Evolutionary conservation across 2,329 filamentous ascomycete genomes (phyloP).

Genomic region (Fusarium kyushuense): DNA sequence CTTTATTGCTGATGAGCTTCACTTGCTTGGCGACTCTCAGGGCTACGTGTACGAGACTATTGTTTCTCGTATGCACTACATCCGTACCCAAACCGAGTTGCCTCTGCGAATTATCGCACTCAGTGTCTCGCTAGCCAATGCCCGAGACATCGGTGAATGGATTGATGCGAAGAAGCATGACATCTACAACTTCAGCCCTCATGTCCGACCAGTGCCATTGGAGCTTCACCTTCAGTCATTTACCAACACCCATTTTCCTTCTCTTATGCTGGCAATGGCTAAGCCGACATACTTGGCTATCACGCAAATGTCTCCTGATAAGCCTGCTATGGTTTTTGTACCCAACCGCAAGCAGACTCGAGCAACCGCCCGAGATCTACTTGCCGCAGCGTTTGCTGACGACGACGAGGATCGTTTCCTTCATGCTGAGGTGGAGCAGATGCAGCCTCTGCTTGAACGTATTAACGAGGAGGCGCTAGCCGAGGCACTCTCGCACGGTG

Average conservation of each 20-base stretch:
- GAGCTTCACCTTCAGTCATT: slow-evolving; percentile 97
- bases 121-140: slow-evolving; percentile 92
- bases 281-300: slow-evolving; percentile 93
- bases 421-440: slow-evolving; percentile 83
- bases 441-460: slow-evolving; percentile 82
- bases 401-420: slow-evolving; percentile 95
- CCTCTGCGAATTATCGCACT: slow-evolving; percentile 89
- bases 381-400: slow-evolving; percentile 88
- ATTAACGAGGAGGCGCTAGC: slow-evolving; percentile 89
- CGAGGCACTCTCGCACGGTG: slow-evolving; percentile 90
- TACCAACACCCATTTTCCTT: slow-evolving; percentile 95
- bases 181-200: slow-evolving; percentile 98
- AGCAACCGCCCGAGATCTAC: slow-evolving; percentile 84
- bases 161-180: slow-evolving; percentile 98
- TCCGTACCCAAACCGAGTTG: slow-evolving; percentile 87
- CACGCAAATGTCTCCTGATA: slow-evolving; percentile 86
- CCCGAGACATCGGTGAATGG: slow-evolving; percentile 95
- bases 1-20: slow-evolving; percentile 94
- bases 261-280: slow-evolving; percentile 98
- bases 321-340: slow-evolving; percentile 92
- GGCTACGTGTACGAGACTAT: slow-evolving; percentile 96
- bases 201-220: slow-evolving; percentile 86
- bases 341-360: slow-evolving; percentile 94
- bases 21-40: slow-evolving; percentile 86
- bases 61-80: slow-evolving; percentile 98